Evolutionary conservation across 345 rosid genomes (phyloP).

Genomic region (Turritis glabra): DNA sequence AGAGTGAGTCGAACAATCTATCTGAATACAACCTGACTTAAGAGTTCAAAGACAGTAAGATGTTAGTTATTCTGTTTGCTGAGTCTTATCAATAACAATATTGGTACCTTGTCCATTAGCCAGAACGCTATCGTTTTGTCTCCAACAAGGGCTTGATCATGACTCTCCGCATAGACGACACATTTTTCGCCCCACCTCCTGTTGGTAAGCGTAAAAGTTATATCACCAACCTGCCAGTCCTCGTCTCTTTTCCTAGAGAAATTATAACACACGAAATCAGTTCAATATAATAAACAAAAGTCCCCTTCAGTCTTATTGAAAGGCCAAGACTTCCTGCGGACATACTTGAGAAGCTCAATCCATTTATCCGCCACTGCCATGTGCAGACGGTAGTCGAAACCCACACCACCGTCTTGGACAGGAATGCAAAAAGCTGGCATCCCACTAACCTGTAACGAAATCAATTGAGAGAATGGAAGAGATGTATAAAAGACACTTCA

Average conservation of each 20-base stretch:
- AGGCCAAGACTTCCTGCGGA: conserved; percentile 10
- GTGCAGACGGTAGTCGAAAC: conserved; percentile 96
- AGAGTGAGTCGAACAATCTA: neutral
- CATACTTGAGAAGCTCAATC: conserved; percentile 92
- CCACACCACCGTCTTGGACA: conserved; percentile 89
- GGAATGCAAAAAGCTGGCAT: conserved; percentile 97
- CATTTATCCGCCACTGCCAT: conserved; percentile 98
- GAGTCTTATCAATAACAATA: neutral
- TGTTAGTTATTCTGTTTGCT: neutral
- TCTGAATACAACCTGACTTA: neutral
- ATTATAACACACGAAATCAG: conserved; percentile 20
- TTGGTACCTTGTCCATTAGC: conserved; percentile 93
- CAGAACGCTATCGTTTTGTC: conserved; percentile 97
- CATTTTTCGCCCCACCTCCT: conserved; percentile 93
- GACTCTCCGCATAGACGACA: conserved; percentile 89
- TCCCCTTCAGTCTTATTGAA: neutral
- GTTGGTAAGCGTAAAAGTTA: conserved; percentile 71
- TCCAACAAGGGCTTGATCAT: conserved; percentile 99
- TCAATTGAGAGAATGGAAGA: conserved; percentile 3
- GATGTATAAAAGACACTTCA: neutral
- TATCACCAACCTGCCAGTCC: conserved; percentile 84
- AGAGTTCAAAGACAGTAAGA: conserved; percentile 3
- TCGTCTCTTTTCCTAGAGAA: conserved; percentile 78
- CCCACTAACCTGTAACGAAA: conserved; percentile 78
- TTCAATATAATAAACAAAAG: neutral